These are phyloP conservation scores for Sophora flavescens DNA, from an alignment of 306 rosid species.

Conservation along the genomic window DNA sequence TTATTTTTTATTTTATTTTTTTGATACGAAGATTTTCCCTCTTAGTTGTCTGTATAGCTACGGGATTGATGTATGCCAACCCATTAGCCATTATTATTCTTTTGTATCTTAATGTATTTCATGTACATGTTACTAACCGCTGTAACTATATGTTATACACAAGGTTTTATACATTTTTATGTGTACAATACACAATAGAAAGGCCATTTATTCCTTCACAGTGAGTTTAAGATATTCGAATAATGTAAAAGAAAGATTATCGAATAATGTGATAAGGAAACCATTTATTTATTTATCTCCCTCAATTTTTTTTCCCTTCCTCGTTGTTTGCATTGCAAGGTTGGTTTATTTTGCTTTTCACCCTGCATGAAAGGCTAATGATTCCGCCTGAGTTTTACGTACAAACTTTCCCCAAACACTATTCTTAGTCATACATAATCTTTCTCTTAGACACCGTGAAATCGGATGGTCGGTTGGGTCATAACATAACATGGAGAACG, in stretches of 20 bases:
- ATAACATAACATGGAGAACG: no score
- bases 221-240: constrained; percentile 18
- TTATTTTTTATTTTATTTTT: no score
- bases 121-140: constrained; percentile 34
- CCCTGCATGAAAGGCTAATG: background rate
- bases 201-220: constrained; percentile 1
- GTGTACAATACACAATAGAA: background rate
- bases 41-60: constrained; percentile 10
- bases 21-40: no score
- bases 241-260: constrained; percentile 1
- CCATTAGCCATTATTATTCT: constrained; percentile 36
- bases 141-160: constrained; percentile 32
- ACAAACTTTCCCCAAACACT: no score
- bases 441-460: no score
- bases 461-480: no score
- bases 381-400: background rate
- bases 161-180: constrained; percentile 19
- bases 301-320: background rate
- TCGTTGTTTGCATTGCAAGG: background rate
- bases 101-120: constrained; percentile 37
- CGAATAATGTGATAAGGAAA: constrained; percentile 18
- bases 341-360: background rate
- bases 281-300: background rate
- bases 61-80: constrained; percentile 29
- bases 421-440: no score